phyloP scores from a whole-genome alignment of 495 filamentous ascomycete species.

The Aspergillus cavernicola region DNA sequence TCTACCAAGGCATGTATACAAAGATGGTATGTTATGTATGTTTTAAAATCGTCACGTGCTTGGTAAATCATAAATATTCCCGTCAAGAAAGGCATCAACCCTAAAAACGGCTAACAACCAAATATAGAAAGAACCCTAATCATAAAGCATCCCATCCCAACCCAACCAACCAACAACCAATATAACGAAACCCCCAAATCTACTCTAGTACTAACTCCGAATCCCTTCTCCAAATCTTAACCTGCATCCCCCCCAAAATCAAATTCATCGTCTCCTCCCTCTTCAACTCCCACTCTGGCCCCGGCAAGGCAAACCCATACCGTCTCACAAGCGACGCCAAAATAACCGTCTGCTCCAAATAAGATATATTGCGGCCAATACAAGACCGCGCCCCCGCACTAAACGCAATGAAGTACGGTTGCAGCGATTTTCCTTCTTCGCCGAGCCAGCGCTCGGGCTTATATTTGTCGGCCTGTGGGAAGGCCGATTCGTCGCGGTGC shows the following conservation, averaged over 20 bases:
- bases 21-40: too few species aligned
- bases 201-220: neutral
- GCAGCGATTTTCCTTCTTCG: constrained; percentile 37
- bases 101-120: too few species aligned
- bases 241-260: constrained; percentile 35
- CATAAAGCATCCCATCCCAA: neutral
- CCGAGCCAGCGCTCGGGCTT: constrained; percentile 37
- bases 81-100: too few species aligned
- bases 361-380: constrained; percentile 44
- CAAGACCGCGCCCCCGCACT: constrained; percentile 40
- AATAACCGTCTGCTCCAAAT: constrained; percentile 42
- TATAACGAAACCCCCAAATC: too few species aligned
- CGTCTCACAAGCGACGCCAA: constrained; percentile 41
- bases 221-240: constrained; percentile 40
- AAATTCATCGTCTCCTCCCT: constrained; percentile 40
- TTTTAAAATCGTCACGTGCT: too few species aligned
- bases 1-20: too few species aligned
- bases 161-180: neutral
- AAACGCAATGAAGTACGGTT: constrained; percentile 42
- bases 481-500: constrained; percentile 30
- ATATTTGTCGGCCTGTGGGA: constrained; percentile 30
- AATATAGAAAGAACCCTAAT: neutral
- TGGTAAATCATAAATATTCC: too few species aligned
- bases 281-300: constrained; percentile 35
- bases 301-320: constrained; percentile 40